Conservation (phyloP, 2,329 filamentous ascomycete species). For the Xylariaceae sp. region DNA sequence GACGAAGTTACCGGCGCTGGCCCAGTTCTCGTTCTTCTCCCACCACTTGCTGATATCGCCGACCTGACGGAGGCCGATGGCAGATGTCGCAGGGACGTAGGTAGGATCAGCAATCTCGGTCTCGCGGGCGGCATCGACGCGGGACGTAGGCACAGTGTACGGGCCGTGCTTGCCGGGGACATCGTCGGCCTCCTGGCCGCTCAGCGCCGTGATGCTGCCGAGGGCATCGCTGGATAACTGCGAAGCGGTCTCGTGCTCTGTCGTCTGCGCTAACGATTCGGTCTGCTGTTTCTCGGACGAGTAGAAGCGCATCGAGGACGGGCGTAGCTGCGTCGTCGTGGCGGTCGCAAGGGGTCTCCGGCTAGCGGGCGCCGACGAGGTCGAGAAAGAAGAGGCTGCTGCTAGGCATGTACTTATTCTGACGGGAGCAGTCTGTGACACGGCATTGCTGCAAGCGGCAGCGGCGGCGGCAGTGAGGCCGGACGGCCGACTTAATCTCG, state of each 20-base stretch:
- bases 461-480: constrained; percentile 14
- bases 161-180: background rate
- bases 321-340: background rate
- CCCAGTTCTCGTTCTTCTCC: constrained; percentile 50
- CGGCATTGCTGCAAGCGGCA: background rate
- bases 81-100: constrained; percentile 45
- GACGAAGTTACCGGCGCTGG: constrained; percentile 39
- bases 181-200: background rate
- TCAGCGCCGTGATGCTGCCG: background rate
- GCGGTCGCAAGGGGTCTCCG: background rate
- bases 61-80: constrained; percentile 44
- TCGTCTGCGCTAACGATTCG: background rate
- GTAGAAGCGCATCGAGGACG: constrained; percentile 24
- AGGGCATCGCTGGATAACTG: background rate
- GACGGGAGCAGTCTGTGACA: background rate
- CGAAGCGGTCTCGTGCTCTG: background rate
- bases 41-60: constrained; percentile 48
- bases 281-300: constrained; percentile 19
- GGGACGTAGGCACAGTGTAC: constrained; percentile 22
- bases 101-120: constrained; percentile 31
- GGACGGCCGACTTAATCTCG: constrained; percentile 27
- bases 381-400: constrained; percentile 12
- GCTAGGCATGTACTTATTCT: background rate
- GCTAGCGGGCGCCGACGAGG: background rate
- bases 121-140: constrained; percentile 27